These are phyloP conservation scores for Areca catechu DNA, from an alignment of 176 grass and related monocot species.

Conservation along the genomic window DNA sequence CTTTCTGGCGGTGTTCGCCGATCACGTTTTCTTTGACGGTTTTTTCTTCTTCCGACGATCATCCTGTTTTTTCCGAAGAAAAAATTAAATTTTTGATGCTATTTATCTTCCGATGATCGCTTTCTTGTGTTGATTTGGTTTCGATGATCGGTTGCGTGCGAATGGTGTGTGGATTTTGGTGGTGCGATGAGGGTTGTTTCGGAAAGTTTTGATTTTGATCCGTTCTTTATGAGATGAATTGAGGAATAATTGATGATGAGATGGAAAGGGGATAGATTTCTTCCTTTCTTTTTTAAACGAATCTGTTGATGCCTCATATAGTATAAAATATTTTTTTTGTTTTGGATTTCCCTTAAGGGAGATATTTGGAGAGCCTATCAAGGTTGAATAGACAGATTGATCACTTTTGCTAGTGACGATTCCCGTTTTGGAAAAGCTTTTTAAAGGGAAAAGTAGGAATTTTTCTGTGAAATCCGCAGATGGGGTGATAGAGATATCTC, in stretches of 20 bases:
- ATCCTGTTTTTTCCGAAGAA: not conserved
- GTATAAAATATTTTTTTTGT: not conserved
- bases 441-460: slow-evolving; percentile 7
- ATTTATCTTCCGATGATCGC: not conserved
- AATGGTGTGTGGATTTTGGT: not conserved
- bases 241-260: slow-evolving; percentile 3
- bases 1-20: slow-evolving; percentile 1
- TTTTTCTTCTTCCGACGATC: slow-evolving; percentile 2
- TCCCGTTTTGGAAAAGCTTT: slow-evolving; percentile 20
- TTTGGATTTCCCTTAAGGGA: not conserved
- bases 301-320: slow-evolving; percentile 2
- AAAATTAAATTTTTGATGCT: not conserved
- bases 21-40: slow-evolving; percentile 1
- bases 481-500: slow-evolving; percentile 34
- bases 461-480: slow-evolving; percentile 29
- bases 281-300: slow-evolving; percentile 8
- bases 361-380: slow-evolving; percentile 7
- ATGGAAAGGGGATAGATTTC: slow-evolving; percentile 15
- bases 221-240: not conserved
- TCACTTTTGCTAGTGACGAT: slow-evolving; percentile 13
- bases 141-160: slow-evolving; percentile 7
- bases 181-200: not conserved
- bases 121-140: not conserved
- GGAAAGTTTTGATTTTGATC: not conserved
- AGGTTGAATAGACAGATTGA: slow-evolving; percentile 8